Percentiles rank a stretch among this genome's conserved stretches.
These are phyloP conservation scores for Aegilops tauschii DNA, from an alignment of 176 grass and related monocot species.

Conservation along the genomic window DNA sequence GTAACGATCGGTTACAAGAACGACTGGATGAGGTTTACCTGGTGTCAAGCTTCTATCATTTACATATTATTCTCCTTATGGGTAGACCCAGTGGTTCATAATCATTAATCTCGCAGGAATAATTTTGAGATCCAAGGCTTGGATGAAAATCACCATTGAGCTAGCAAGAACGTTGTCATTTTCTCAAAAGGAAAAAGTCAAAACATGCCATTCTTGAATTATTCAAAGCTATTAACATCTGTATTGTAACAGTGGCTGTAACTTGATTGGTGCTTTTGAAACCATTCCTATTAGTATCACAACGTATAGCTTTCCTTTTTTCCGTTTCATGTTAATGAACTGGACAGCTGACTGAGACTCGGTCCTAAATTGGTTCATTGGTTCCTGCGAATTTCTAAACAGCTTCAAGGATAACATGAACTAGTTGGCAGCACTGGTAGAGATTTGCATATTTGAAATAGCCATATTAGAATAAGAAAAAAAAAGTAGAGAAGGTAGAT, in stretches of 20 bases:
- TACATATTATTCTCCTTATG: constrained; percentile 8
- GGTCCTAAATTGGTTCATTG: neutral
- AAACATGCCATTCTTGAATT: neutral
- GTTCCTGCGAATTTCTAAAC: neutral
- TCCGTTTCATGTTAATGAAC: neutral
- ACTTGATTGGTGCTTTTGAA: neutral
- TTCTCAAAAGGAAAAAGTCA: neutral
- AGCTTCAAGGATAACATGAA: neutral
- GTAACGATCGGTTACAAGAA: neutral
- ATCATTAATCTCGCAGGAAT: neutral
- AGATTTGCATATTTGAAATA: neutral
- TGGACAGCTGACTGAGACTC: neutral
- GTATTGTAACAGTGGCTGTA: neutral
- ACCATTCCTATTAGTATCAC: constrained; percentile 9
- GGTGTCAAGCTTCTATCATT: neutral
- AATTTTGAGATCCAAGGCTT: neutral
- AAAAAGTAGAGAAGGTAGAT: neutral
- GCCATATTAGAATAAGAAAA: neutral
- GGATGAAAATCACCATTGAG: neutral
- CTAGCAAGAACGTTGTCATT: neutral
- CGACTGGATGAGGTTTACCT: neutral
- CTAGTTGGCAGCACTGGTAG: neutral
- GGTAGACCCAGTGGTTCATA: neutral
- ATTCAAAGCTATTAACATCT: neutral
- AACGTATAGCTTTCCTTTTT: neutral